phyloP scores from a whole-genome alignment of 495 filamentous ascomycete genomes.

The Astrocystis sublimbata region DNA sequence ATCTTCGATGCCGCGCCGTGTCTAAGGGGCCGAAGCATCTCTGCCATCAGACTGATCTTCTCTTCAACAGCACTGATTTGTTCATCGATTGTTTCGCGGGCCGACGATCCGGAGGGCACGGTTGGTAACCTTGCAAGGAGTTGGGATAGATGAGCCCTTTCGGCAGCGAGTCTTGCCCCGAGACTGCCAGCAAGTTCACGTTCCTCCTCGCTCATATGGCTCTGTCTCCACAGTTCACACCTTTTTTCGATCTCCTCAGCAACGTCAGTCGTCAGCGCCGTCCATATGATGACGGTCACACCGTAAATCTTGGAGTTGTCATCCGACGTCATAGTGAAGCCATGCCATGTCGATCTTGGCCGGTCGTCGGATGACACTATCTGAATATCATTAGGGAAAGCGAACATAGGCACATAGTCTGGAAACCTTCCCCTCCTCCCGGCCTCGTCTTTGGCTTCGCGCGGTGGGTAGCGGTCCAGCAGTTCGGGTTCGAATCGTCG shows the following conservation, averaged over 20 bases:
- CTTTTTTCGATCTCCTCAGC: conserved; percentile 87
- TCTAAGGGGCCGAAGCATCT: conserved; percentile 86
- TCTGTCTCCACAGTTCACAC: conserved; percentile 90
- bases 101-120: conserved; percentile 74
- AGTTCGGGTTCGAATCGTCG: conserved; percentile 91
- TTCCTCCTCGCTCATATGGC: conserved; percentile 96
- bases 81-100: conserved; percentile 83
- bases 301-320: conserved; percentile 92
- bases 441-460: conserved; percentile 75
- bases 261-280: conserved; percentile 76
- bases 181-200: conserved; percentile 90
- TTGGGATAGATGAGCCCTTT: conserved; percentile 86
- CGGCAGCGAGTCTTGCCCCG: conserved; percentile 83
- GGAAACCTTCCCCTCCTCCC: conserved; percentile 85
- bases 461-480: conserved; percentile 88
- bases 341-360: conserved; percentile 94
- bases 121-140: conserved; percentile 80
- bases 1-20: conserved; percentile 96
- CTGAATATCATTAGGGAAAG: conserved; percentile 96
- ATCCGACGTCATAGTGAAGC: conserved; percentile 94
- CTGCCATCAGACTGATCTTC: conserved; percentile 95
- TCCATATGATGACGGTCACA: conserved; percentile 90
- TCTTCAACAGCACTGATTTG: conserved; percentile 95
- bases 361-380: conserved; percentile 94
- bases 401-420: conserved; percentile 98